These are phyloP conservation scores for Pythium dissimile DNA, from an alignment of 352 stramenopile genomes.

Conservation along the genomic window DNA sequence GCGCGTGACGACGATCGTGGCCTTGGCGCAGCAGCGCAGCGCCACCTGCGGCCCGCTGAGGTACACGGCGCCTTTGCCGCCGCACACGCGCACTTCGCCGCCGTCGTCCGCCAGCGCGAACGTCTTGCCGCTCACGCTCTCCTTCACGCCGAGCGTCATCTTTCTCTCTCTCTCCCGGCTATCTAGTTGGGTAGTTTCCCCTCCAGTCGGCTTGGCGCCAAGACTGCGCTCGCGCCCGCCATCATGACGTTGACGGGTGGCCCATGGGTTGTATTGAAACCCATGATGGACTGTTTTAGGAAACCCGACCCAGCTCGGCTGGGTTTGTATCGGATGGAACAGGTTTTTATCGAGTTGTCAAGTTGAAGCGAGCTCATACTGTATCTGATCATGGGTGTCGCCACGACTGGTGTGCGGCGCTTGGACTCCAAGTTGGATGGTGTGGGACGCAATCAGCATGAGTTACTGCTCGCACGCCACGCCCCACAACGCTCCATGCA, in stretches of 20 bases:
- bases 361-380: background rate
- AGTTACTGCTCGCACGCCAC: constrained; percentile 11
- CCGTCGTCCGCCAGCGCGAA: constrained; percentile 43
- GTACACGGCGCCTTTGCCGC: constrained; percentile 65
- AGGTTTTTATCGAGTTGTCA: background rate
- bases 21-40: constrained; percentile 76
- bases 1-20: constrained; percentile 66
- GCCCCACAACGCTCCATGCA: background rate
- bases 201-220: background rate
- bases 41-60: constrained; percentile 61
- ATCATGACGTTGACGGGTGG: too few relatives aligned
- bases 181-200: too few relatives aligned
- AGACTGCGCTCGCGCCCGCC: too few relatives aligned
- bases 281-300: background rate
- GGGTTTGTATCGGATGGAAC: background rate
- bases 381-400: too few relatives aligned
- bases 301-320: background rate
- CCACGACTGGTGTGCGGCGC: too few relatives aligned
- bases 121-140: constrained; percentile 67
- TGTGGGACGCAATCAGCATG: background rate
- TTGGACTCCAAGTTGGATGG: too few relatives aligned
- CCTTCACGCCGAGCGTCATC: constrained; percentile 52
- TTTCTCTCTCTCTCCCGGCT: too few relatives aligned
- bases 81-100: constrained; percentile 55
- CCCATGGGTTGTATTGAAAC: too few relatives aligned